Evolutionary conservation across 148 eudicot species (phyloP).

Genomic region (Camellia granthamiana): DNA sequence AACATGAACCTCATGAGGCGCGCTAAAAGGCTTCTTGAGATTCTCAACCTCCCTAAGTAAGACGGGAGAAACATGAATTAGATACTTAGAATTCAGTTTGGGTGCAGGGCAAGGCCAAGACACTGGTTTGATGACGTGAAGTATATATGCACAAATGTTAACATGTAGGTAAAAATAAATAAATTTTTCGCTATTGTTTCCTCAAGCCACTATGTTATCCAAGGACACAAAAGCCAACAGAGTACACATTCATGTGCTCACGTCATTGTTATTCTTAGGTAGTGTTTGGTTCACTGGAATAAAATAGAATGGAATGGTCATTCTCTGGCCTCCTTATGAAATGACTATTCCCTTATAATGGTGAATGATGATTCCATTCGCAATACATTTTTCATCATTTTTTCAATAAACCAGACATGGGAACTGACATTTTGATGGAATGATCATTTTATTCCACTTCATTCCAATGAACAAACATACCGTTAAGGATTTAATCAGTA

Average conservation of each 20-base stretch:
- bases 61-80: not conserved
- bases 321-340: too few species aligned
- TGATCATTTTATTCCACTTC: too few species aligned
- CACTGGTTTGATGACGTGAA: not conserved
- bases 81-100: not conserved
- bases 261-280: not conserved
- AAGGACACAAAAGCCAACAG: not conserved
- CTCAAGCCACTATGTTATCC: not conserved
- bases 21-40: constrained; percentile 19
- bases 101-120: not conserved
- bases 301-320: too few species aligned
- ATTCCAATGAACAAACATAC: too few species aligned
- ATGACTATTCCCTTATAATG: too few species aligned
- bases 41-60: constrained; percentile 18
- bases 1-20: constrained; percentile 25
- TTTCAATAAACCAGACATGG: too few species aligned
- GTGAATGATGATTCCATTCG: too few species aligned
- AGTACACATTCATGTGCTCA: not conserved
- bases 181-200: not conserved
- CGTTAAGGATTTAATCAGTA: too few species aligned
- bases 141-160: not conserved
- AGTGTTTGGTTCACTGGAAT: not conserved
- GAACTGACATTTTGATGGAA: too few species aligned
- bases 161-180: not conserved
- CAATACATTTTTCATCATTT: too few species aligned